phyloP scores from a whole-genome alignment of 116 monocot species.

The Papilionanthe hybrid region DNA sequence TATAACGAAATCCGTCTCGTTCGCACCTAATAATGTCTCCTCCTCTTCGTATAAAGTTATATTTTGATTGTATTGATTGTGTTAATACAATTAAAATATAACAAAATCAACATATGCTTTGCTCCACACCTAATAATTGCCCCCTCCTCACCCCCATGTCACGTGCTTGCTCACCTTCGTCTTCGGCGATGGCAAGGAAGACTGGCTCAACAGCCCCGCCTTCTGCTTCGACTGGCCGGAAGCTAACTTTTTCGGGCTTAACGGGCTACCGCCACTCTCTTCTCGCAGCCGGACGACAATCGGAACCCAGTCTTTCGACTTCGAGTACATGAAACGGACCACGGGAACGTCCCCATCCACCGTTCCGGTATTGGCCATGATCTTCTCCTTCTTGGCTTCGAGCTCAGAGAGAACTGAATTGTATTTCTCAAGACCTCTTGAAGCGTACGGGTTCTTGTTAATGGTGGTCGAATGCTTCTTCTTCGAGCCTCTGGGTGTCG shows the following conservation, averaged over 20 bases:
- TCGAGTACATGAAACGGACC: slow-evolving; percentile 50
- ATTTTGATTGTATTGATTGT: too few species aligned
- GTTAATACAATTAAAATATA: too few species aligned
- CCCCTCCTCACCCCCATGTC: background rate
- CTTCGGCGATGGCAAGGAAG: background rate
- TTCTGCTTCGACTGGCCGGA: background rate
- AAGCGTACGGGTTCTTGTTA: slow-evolving; percentile 55
- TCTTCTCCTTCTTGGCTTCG: slow-evolving; percentile 46
- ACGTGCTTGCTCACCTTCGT: slow-evolving; percentile 1
- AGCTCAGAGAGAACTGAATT: slow-evolving; percentile 58
- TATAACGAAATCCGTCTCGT: too few species aligned
- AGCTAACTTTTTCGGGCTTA: background rate
- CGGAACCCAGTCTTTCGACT: slow-evolving; percentile 58
- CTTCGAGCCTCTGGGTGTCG: background rate
- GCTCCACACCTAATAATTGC: background rate
- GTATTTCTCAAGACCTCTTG: slow-evolving; percentile 73
- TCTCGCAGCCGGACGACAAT: slow-evolving; percentile 28
- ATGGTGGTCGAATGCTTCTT: background rate
- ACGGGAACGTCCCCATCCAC: slow-evolving; percentile 22
- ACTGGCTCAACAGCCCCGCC: background rate
- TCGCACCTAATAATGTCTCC: too few species aligned
- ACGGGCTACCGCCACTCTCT: background rate
- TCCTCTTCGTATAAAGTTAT: too few species aligned
- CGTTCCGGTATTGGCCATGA: slow-evolving; percentile 21
- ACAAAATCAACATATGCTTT: too few species aligned